Percentiles rank a stretch among this genome's conserved stretches.
These are phyloP conservation scores for Udeniomyces megalosporus DNA, from an alignment of 768 basidiomycete genomes.

Conservation along the genomic window DNA sequence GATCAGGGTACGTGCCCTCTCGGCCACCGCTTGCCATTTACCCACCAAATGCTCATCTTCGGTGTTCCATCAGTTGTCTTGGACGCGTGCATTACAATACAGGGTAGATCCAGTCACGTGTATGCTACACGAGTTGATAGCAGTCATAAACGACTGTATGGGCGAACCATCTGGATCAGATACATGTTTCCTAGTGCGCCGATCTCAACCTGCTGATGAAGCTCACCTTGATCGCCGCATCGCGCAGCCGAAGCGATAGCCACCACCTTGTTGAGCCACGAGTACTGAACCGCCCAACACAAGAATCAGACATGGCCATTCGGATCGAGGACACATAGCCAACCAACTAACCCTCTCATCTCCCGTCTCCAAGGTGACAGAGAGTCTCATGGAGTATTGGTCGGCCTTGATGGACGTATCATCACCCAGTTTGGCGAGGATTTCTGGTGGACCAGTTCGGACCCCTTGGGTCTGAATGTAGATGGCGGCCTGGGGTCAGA, in stretches of 20 bases:
- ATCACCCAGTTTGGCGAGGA: conserved; percentile 20
- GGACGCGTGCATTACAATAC: too few species aligned
- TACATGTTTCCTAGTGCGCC: too few species aligned
- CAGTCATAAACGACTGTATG: too few species aligned
- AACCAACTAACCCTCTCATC: conserved; percentile 15
- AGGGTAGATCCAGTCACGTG: too few species aligned
- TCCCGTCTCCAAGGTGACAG: conserved; percentile 20
- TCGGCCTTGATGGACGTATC: conserved; percentile 17
- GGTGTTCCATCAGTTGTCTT: too few species aligned
- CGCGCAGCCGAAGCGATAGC: conserved; percentile 19
- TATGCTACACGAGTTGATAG: too few species aligned
- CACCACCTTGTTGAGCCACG: conserved; percentile 21
- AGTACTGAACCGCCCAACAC: conserved; percentile 12
- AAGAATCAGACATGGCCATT: background rate
- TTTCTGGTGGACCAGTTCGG: conserved; percentile 20
- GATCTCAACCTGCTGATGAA: too few species aligned
- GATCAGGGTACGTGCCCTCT: too few species aligned
- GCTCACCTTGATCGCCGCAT: conserved; percentile 20
- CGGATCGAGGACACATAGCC: background rate
- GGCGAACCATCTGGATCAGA: too few species aligned
- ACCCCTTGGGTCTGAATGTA: conserved; percentile 23
- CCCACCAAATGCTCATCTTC: too few species aligned
- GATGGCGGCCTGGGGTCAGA: conserved; percentile 15
- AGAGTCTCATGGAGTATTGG: conserved; percentile 20
- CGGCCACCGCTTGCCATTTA: too few species aligned